Conservation (phyloP, 2,329 filamentous ascomycete genomes). For the Beauveria bassiana region DNA sequence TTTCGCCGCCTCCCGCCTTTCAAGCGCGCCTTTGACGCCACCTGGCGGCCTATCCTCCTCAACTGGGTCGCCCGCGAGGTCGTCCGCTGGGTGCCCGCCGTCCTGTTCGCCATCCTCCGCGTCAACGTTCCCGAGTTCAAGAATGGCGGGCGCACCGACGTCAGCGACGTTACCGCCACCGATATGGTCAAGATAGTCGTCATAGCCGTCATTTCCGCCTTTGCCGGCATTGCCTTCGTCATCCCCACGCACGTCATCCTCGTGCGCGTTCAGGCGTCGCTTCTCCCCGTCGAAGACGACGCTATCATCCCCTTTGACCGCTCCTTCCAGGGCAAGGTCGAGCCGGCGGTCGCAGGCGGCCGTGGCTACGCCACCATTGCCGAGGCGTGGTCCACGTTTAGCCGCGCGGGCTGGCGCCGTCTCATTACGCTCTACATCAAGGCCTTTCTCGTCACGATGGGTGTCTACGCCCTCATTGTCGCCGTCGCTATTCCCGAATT, state of each 20-base stretch:
- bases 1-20: slow-evolving; percentile 62
- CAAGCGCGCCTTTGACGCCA: slow-evolving; percentile 56
- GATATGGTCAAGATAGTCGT: slow-evolving; percentile 38
- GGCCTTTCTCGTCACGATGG: slow-evolving; percentile 50
- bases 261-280: slow-evolving; percentile 76
- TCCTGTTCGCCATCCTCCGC: slow-evolving; percentile 35
- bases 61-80: slow-evolving; percentile 52
- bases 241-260: slow-evolving; percentile 72
- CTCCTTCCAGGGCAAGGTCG: slow-evolving; percentile 69
- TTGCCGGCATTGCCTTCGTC: slow-evolving; percentile 54
- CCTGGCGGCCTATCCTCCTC: slow-evolving; percentile 58
- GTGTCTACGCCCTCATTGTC: slow-evolving; percentile 36
- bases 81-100: slow-evolving; percentile 37
- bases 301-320: slow-evolving; percentile 88
- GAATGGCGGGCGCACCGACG: slow-evolving; percentile 21
- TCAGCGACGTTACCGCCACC: slow-evolving; percentile 29
- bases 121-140: slow-evolving; percentile 32
- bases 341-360: slow-evolving; percentile 66
- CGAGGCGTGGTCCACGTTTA: slow-evolving; percentile 75
- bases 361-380: slow-evolving; percentile 60
- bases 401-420: slow-evolving; percentile 62
- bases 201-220: slow-evolving; percentile 37
- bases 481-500: slow-evolving; percentile 44
- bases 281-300: slow-evolving; percentile 74
- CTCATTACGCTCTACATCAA: slow-evolving; percentile 71